Percentiles rank a stretch among this genome's conserved stretches.
phyloP scores from a whole-genome alignment of 768 basidiomycete species.

The Mycena polygramma region DNA sequence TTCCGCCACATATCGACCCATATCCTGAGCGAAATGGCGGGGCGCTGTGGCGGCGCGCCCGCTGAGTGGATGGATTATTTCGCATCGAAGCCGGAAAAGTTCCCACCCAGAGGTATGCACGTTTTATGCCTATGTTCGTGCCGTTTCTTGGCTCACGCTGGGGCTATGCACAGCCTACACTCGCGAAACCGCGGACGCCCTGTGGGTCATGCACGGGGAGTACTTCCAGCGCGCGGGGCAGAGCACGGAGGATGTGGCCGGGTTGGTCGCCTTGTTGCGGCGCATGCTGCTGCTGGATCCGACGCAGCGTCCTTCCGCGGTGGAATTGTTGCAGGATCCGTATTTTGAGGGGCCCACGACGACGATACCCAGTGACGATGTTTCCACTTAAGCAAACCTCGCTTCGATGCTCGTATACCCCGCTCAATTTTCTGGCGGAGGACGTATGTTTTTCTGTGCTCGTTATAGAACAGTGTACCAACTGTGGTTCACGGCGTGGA shows the following conservation, averaged over 20 bases:
- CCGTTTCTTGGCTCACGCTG: background rate
- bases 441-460: too few species aligned
- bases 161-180: background rate
- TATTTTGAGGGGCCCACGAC: too few species aligned
- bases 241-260: background rate
- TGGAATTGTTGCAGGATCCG: background rate
- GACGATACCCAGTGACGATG: too few species aligned
- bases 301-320: background rate
- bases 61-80: conserved; percentile 15
- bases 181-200: background rate
- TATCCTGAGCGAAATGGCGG: conserved; percentile 8
- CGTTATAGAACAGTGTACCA: too few species aligned
- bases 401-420: too few species aligned
- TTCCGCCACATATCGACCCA: background rate
- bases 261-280: conserved; percentile 3
- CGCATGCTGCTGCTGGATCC: background rate
- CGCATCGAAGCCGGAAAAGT: background rate
- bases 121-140: too few species aligned
- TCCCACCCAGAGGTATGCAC: too few species aligned
- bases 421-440: too few species aligned
- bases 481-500: too few species aligned
- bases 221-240: background rate
- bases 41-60: conserved; percentile 10
- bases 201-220: background rate
- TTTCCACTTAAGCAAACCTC: too few species aligned